These are phyloP conservation scores for Dictyostelium brefeldianum DNA, from an alignment of 78 protist genomes.

Conservation along the genomic window DNA sequence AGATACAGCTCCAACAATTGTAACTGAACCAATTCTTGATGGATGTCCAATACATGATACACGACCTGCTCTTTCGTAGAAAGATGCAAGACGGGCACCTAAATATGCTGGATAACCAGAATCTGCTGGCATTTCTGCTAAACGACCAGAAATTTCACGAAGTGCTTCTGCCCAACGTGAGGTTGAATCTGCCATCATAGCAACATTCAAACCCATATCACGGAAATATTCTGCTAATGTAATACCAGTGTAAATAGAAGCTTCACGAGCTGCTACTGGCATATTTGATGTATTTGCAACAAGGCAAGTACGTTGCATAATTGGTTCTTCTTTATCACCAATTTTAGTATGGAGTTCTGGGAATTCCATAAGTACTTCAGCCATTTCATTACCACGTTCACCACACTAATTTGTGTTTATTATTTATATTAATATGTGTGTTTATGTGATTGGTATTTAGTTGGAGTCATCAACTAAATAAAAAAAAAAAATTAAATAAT, in stretches of 20 bases:
- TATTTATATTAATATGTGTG: background rate
- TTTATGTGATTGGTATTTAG: background rate
- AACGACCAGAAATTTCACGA: slow-evolving; percentile 99
- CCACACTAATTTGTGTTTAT: no score
- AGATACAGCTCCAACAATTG: slow-evolving; percentile 99
- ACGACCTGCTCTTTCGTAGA: slow-evolving; percentile 99
- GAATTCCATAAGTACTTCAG: slow-evolving; percentile 99
- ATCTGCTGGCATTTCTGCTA: slow-evolving; percentile 99
- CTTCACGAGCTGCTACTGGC: slow-evolving; percentile 99
- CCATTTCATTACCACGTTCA: slow-evolving; percentile 99
- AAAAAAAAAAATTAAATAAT: slow-evolving; percentile 75
- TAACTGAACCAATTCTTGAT: slow-evolving; percentile 97
- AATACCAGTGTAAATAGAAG: slow-evolving; percentile 99
- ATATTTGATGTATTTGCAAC: slow-evolving; percentile 99
- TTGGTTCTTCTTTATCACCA: slow-evolving; percentile 93
- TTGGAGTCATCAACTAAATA: background rate
- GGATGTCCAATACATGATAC: slow-evolving; percentile 98
- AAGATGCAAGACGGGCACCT: slow-evolving; percentile 99
- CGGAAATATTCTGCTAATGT: slow-evolving; percentile 99
- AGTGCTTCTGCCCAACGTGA: slow-evolving; percentile 99
- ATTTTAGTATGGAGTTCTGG: slow-evolving; percentile 89
- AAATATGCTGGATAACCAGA: slow-evolving; percentile 99
- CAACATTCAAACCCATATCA: slow-evolving; percentile 99
- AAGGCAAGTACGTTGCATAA: slow-evolving; percentile 99
- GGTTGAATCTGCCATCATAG: slow-evolving; percentile 99